Percentiles rank a stretch among this genome's conserved stretches.
These are phyloP conservation scores for Barbarea vulgaris DNA, from an alignment of 345 rosid species.

Conservation along the genomic window DNA sequence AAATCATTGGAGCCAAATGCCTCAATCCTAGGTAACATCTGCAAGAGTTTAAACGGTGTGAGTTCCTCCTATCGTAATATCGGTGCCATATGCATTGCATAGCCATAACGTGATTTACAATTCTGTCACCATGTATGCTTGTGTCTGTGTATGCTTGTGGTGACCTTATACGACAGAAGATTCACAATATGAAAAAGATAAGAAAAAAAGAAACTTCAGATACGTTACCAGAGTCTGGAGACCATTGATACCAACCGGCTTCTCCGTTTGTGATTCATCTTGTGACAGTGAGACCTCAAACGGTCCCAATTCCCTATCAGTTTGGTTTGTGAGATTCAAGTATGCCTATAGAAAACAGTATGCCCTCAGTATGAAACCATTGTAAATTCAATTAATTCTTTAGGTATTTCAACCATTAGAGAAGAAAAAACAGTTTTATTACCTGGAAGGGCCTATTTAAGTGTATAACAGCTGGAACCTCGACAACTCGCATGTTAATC, in stretches of 20 bases:
- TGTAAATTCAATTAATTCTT: conserved; percentile 5
- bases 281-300: conserved; percentile 76
- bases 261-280: conserved; percentile 59
- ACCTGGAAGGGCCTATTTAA: conserved; percentile 78
- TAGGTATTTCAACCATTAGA: neutral
- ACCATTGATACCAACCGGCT: conserved; percentile 72
- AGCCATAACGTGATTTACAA: neutral
- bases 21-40: conserved; percentile 73
- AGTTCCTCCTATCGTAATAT: conserved; percentile 7
- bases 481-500: conserved; percentile 65
- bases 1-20: conserved; percentile 70
- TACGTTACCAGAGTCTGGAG: conserved; percentile 74
- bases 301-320: conserved; percentile 75
- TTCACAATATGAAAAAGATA: neutral
- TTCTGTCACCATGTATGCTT: no score
- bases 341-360: conserved; percentile 52
- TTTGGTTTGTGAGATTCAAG: conserved; percentile 75
- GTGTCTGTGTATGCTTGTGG: neutral
- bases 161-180: conserved; percentile 13
- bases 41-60: conserved; percentile 33
- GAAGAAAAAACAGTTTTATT: conserved; percentile 21
- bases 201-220: neutral
- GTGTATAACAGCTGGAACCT: conserved; percentile 61
- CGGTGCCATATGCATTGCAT: conserved; percentile 1
- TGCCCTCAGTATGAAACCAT: conserved; percentile 36